These are phyloP conservation scores for Pseudogymnoascus sp. DNA, from an alignment of 2,329 filamentous ascomycete species.

Conservation along the genomic window DNA sequence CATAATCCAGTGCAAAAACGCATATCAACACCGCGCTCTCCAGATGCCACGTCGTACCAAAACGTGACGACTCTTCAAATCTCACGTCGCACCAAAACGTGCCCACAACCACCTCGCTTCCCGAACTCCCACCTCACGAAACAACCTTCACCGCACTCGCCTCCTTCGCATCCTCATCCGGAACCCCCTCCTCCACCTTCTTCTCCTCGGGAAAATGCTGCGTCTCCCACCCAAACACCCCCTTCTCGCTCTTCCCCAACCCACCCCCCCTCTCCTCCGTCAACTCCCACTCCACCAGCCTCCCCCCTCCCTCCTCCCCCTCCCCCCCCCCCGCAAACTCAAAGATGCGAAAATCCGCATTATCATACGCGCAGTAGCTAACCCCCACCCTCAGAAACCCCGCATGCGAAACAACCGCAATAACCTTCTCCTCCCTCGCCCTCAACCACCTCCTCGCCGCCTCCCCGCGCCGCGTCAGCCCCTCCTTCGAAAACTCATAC, in stretches of 20 bases:
- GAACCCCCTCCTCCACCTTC: background rate
- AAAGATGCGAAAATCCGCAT: constrained; percentile 28
- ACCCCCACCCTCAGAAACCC: constrained; percentile 24
- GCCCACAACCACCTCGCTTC: background rate
- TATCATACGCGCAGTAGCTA: constrained; percentile 20
- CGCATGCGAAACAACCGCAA: constrained; percentile 26
- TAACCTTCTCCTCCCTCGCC: constrained; percentile 25
- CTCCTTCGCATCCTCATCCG: background rate
- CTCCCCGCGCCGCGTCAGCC: constrained; percentile 20
- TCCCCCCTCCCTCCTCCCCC: constrained; percentile 16
- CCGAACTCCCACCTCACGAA: background rate
- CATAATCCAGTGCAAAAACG: background rate
- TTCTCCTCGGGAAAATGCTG: background rate
- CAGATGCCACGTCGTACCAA: background rate
- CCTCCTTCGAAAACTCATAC: constrained; percentile 21
- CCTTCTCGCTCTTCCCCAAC: constrained; percentile 23
- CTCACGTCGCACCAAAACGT: background rate
- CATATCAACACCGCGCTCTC: background rate
- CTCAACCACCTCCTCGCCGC: constrained; percentile 22
- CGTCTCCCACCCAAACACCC: constrained; percentile 12
- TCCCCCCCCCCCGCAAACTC: constrained; percentile 23
- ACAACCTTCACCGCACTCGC: background rate
- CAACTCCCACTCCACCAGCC: constrained; percentile 23
- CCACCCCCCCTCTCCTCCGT: constrained; percentile 25
- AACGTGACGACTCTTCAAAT: background rate